Conservation (phyloP, 73 alveolate genomes). For the Paramecium primaurelia region DNA sequence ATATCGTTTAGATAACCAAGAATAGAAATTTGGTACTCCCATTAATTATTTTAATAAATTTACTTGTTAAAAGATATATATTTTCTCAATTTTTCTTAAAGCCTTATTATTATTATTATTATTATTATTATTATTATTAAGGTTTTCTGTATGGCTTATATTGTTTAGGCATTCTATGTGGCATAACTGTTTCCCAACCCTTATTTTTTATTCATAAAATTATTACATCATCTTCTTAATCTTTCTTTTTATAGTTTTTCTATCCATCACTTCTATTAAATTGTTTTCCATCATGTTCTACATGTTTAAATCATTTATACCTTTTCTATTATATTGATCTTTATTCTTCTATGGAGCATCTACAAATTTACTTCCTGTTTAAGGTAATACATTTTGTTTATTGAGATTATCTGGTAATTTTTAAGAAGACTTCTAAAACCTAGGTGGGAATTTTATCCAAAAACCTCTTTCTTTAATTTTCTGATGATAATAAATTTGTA, state of each 20-base stretch:
- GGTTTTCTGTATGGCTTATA: neutral
- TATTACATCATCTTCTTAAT: neutral
- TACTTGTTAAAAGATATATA: neutral
- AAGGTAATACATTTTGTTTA: neutral
- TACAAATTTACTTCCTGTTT: neutral
- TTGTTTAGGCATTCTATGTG: neutral
- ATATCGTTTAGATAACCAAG: slow-evolving; percentile 91
- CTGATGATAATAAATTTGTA: neutral
- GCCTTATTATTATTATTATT: neutral
- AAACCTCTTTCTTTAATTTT: slow-evolving; percentile 41
- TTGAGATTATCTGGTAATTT: neutral
- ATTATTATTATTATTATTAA: neutral
- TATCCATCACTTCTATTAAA: neutral
- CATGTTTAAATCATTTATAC: neutral
- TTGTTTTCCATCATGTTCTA: neutral
- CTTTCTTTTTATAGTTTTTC: neutral
- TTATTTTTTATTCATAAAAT: neutral
- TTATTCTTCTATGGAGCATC: slow-evolving; percentile 33
- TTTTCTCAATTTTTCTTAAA: neutral
- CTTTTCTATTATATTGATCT: slow-evolving; percentile 36
- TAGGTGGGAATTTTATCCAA: slow-evolving; percentile 35
- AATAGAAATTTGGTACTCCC: slow-evolving; percentile 99
- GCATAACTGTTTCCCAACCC: slow-evolving; percentile 30
- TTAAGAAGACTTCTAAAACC: neutral
- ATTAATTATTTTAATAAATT: slow-evolving; percentile 50